Evolutionary conservation across 73 alveolate genomes (phyloP).

Genomic region (Paramecium biaurelia): DNA sequence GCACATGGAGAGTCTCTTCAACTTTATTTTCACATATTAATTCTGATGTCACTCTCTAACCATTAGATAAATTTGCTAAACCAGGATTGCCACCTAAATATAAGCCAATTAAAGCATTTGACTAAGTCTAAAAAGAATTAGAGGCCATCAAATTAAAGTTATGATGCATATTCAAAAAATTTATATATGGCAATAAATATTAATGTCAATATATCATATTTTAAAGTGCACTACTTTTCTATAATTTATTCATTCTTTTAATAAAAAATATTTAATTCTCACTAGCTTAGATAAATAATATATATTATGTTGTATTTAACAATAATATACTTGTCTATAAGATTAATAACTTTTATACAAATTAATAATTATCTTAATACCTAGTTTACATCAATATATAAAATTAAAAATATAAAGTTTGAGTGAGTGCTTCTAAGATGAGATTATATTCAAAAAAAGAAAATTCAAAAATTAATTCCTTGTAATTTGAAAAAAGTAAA

Average conservation of each 20-base stretch:
- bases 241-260: too few species aligned
- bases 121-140: conserved; percentile 2
- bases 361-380: too few species aligned
- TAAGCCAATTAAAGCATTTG: not conserved
- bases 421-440: too few species aligned
- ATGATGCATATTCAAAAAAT: not conserved
- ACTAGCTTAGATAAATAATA: not conserved
- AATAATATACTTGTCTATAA: not conserved
- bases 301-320: too few species aligned
- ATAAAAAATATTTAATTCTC: too few species aligned
- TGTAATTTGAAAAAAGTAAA: too few species aligned
- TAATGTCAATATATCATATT: not conserved
- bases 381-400: too few species aligned
- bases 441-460: too few species aligned
- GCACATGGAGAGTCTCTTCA: conserved; percentile 88
- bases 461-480: too few species aligned
- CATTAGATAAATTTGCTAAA: conserved; percentile 74
- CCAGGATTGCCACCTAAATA: conserved; percentile 30
- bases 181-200: not conserved
- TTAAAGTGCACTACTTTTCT: too few species aligned
- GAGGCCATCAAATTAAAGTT: conserved; percentile 16
- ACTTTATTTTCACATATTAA: conserved; percentile 85
- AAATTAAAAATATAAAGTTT: too few species aligned
- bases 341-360: too few species aligned
- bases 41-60: conserved; percentile 76